phyloP scores from a whole-genome alignment of 306 rosid genomes.

The Fragaria iinumae region DNA sequence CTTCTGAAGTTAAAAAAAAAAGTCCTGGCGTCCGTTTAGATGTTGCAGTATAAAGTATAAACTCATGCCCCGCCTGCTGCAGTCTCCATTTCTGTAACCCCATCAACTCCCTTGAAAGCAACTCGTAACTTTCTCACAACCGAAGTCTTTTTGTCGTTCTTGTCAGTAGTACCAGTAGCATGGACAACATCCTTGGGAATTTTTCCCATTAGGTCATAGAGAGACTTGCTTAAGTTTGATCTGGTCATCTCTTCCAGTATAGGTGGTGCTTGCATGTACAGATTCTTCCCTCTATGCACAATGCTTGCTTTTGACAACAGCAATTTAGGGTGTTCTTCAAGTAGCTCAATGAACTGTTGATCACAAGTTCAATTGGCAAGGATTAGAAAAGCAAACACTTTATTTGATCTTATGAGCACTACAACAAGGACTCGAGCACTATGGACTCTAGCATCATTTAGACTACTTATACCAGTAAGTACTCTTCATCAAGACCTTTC shows the following conservation, averaged over 20 bases:
- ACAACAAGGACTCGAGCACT: background rate
- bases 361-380: conserved; percentile 25
- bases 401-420: background rate
- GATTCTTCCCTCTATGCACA: conserved; percentile 69
- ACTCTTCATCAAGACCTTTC: background rate
- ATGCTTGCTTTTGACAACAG: conserved; percentile 77
- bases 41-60: conserved; percentile 1
- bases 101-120: conserved; percentile 77
- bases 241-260: conserved; percentile 96
- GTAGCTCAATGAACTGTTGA: conserved; percentile 69
- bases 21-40: conserved; percentile 17
- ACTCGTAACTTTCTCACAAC: conserved; percentile 69
- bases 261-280: conserved; percentile 96
- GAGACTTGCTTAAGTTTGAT: conserved; percentile 60
- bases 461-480: background rate
- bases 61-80: conserved; percentile 80
- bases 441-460: background rate
- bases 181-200: conserved; percentile 61
- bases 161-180: conserved; percentile 62
- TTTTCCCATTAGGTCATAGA: conserved; percentile 78
- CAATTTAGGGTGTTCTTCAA: conserved; percentile 78
- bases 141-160: conserved; percentile 55
- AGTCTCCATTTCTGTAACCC: conserved; percentile 82
- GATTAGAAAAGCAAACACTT: conserved; percentile 10
- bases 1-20: conserved; percentile 16